Evolutionary conservation across 257 asterid species (phyloP), one percentile per base, ranked within the genome.

Genomic region (Nicotiana tomentosiformis): DNA sequence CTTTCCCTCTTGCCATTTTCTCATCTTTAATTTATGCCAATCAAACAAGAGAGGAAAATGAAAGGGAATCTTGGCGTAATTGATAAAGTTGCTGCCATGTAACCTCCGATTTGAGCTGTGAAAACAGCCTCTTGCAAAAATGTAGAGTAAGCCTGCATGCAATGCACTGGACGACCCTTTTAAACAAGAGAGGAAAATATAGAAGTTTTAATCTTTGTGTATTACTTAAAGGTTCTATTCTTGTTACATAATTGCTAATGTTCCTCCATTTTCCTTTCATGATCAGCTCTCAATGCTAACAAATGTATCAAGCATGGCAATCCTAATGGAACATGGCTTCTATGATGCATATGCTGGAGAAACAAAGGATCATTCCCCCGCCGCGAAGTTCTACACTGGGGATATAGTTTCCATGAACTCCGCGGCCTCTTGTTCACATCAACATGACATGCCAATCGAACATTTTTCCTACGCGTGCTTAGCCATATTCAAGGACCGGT

Each of bases 271-370:
- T n/a, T 16, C 1, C 12, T 65, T 43, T 43, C 3, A 43, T 9
- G 16, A 58, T 72, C 84, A 91, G 97, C 66, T 87, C 3, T 87
- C 97, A 30, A 88, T 87, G 81, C 77, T 93, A 39, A 68, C 80
- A 70, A 84, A 86, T 9, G 87, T 89, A 10, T 86, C 87, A 61
- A 88, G 82, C 87, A 91, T 89, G 95, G 92, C 95, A 67, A 84
- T 82, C 56, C 46, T 93, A 77, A 18, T 83, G 0, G 92, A 91
- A 43, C 88, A 88, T 79, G 69, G 91, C 72, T 91, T 93, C 91
- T 90, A 84, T 62, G 92, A 93, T 2, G 91, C 95, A 12, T 91
- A 86, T 81, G 86, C 91, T 5, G 97, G 94, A 29, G 91, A 91
- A 66, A 88, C 97, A 7, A 86, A 85, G 67, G 89, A 89, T 51